Evolutionary conservation across 139 green algal genomes (phyloP), one percentile per base, ranked within the genome.

Genomic region (Picochlorum sp.): DNA sequence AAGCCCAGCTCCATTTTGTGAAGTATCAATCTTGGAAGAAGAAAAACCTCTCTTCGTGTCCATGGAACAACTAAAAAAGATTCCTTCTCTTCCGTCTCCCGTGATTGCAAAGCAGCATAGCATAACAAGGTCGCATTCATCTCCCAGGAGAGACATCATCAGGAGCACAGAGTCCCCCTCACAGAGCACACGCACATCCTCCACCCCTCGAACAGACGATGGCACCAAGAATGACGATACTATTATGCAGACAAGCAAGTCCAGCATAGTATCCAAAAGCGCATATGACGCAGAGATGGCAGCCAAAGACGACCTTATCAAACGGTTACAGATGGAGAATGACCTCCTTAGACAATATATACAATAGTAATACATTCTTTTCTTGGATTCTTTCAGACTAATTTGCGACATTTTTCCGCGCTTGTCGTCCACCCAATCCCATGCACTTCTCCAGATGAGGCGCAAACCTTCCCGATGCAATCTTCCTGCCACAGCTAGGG

Each of bases 381-480:
- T 28, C 2, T 28, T 41, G 8, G 34, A 41, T 41, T 41, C 34
- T 41, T 58, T 58, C 37, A 56, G 20, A 58, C 63, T 21, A 61
- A 21, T 21, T 21, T 26, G 47, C 47, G 11, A 26, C 58, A 3
- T 44, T 32, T 5, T 65, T 62, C 41, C 71, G 73, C 18, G 71
- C 71, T 50, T 77, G 71, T 58, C 80, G 50, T 30, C 83, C 85
- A 67, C 82, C 77, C 34, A 41, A 41, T 46, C 80, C 85, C 68
- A 91, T 87, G 72, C 86, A 92, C 68, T 92, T 91, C 32, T 92
- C 86, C 8, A 92, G 76, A 63, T 93, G 86, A 14, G 85, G 85
- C 2, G 85, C 85, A 71, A 90, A 92, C 37, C 72, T 76, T 20
- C 86, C 84, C 2, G 86, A 81, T 28, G 76, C 71, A 50, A 89